Evolutionary conservation across 208 protist species (phyloP).

Genomic region (Lotmaria passim): DNA sequence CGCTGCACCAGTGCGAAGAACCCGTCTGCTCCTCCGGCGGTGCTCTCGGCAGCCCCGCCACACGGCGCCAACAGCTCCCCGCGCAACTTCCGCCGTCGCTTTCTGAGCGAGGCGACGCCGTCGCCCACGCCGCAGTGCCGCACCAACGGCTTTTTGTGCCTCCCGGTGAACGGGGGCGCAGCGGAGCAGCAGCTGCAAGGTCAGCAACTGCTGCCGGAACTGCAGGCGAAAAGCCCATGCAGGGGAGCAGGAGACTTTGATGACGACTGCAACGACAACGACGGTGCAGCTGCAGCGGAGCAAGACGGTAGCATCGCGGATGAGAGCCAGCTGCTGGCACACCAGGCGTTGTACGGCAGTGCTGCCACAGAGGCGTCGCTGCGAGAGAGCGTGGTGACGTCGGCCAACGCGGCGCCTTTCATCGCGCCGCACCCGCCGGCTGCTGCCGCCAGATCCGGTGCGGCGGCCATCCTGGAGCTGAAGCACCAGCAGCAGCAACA

Average conservation of each 20-base stretch:
- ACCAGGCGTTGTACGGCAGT: constrained; percentile 11
- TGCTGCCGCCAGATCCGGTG: constrained; percentile 41
- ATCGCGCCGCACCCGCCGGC: constrained; percentile 26
- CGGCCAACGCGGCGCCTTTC: constrained; percentile 2
- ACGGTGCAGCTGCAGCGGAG: not conserved
- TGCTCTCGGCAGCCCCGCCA: not conserved
- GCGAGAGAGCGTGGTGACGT: constrained; percentile 4
- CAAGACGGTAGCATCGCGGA: not conserved
- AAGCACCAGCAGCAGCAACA: constrained; percentile 23
- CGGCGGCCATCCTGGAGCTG: constrained; percentile 37
- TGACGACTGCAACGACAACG: not conserved
- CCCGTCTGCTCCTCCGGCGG: not conserved
- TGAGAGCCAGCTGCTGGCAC: not conserved
- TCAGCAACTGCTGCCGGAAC: not conserved
- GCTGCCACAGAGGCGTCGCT: not conserved
- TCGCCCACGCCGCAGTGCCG: constrained; percentile 2
- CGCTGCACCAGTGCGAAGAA: constrained; percentile 31
- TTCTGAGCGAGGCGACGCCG: constrained; percentile 6
- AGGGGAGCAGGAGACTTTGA: not conserved
- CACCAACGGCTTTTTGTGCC: constrained; percentile 17
- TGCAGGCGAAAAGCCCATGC: not conserved
- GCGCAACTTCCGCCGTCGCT: constrained; percentile 21
- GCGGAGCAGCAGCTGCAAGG: not conserved
- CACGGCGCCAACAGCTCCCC: not conserved
- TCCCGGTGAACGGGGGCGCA: not conserved